Percentiles rank a stretch among this genome's conserved stretches.
These are phyloP conservation scores for Stellera chamaejasme DNA, from an alignment of 345 rosid genomes.

Conservation along the genomic window DNA sequence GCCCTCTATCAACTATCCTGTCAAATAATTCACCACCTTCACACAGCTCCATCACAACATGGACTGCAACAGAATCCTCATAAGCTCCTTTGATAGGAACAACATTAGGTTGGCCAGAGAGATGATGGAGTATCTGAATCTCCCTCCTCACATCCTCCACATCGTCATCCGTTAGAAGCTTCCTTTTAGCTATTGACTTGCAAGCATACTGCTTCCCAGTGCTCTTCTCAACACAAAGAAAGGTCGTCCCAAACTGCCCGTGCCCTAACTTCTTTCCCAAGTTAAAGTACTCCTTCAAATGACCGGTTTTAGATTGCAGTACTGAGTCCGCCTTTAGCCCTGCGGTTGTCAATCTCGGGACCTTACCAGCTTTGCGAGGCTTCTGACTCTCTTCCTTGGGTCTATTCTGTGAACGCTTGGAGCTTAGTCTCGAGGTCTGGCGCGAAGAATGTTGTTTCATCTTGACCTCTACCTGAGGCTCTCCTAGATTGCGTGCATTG, in stretches of 20 bases:
- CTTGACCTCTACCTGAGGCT: conserved; percentile 14
- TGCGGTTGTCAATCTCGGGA: conserved; percentile 49
- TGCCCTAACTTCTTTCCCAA: conserved; percentile 56
- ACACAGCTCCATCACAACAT: conserved; percentile 78
- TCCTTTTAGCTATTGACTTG: conserved; percentile 74
- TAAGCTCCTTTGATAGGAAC: conserved; percentile 52
- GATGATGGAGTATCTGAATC: conserved; percentile 88
- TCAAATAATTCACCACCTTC: conserved; percentile 76
- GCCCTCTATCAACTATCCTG: conserved; percentile 60
- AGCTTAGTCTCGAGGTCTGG: conserved; percentile 5
- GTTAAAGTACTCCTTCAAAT: conserved; percentile 47
- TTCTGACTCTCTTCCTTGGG: conserved; percentile 12
- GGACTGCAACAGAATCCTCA: conserved; percentile 43
- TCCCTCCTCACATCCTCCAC: conserved; percentile 76
- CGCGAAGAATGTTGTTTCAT: conserved; percentile 13
- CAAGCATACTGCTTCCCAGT: conserved; percentile 50
- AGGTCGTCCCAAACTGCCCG: conserved; percentile 78
- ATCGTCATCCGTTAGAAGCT: conserved; percentile 62
- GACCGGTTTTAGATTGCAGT: conserved; percentile 49
- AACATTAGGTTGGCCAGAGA: conserved; percentile 54
- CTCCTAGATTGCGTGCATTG: neutral
- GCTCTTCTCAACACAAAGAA: conserved; percentile 47
- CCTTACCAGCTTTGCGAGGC: conserved; percentile 32
- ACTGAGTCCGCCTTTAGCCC: conserved; percentile 55
- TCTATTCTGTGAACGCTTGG: neutral